Percentiles rank a stretch among this genome's conserved stretches.
Conservation (phyloP, 495 filamentous ascomycete species). For the Sabuloglossum arenarium region DNA sequence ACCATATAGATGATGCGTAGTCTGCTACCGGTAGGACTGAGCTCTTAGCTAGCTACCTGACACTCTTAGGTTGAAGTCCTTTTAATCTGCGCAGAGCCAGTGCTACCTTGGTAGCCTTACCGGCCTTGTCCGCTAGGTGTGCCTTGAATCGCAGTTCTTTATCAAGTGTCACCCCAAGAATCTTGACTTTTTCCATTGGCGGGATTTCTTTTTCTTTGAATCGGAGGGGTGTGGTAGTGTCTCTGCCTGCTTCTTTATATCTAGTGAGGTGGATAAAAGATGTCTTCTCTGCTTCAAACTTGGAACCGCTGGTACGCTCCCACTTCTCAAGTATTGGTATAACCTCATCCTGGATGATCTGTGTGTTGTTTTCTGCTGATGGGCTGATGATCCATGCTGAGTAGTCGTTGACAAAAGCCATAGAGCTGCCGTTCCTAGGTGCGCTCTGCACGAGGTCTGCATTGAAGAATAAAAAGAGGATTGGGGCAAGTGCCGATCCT, state of each 20-base stretch:
- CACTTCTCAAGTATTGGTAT: conserved; percentile 7
- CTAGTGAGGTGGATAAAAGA: conserved; percentile 8
- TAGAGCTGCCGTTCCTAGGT: conserved; percentile 5
- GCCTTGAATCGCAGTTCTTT: conserved; percentile 8
- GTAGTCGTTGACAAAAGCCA: too few relatives aligned
- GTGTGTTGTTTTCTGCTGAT: conserved; percentile 6
- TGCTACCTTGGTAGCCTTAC: too few relatives aligned
- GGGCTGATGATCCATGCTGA: conserved; percentile 8
- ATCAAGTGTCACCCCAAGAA: conserved; percentile 9
- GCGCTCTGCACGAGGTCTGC: conserved; percentile 10
- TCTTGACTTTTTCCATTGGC: conserved; percentile 6
- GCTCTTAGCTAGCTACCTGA: conserved; percentile 4
- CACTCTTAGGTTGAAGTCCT: too few relatives aligned
- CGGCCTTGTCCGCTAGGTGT: conserved; percentile 4
- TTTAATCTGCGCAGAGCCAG: too few relatives aligned
- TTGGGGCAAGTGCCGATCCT: conserved; percentile 8
- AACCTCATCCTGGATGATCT: conserved; percentile 4
- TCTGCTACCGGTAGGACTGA: conserved; percentile 6
- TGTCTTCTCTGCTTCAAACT: too few relatives aligned
- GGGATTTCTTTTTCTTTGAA: conserved; percentile 6
- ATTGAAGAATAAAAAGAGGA: too few relatives aligned
- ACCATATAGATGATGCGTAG: conserved; percentile 4
- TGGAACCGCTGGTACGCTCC: conserved; percentile 8
- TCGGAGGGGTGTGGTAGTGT: neutral
- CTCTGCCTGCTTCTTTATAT: neutral